phyloP scores from a whole-genome alignment of 2,329 filamentous ascomycete genomes.

The Colletotrichum chrysophilum region DNA sequence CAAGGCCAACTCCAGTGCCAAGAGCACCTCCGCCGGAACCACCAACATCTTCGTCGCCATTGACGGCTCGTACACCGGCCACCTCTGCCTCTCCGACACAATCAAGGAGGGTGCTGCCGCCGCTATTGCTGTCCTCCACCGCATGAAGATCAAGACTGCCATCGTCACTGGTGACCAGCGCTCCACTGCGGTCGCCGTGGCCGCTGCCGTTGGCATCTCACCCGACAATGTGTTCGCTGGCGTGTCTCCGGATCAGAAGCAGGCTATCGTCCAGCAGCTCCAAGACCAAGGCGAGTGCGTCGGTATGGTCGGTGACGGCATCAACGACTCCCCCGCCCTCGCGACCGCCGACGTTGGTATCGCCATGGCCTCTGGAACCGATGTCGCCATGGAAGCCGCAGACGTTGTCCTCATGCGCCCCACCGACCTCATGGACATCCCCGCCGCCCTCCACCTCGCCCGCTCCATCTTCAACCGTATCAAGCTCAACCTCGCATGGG shows the following conservation, averaged over 20 bases:
- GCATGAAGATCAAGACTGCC: slow-evolving; percentile 84
- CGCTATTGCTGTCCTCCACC: slow-evolving; percentile 79
- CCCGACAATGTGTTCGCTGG: slow-evolving; percentile 79
- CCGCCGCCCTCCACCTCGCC: slow-evolving; percentile 81
- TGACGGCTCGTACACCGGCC: slow-evolving; percentile 79
- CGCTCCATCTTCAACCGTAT: slow-evolving; percentile 89
- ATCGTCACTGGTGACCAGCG: slow-evolving; percentile 94
- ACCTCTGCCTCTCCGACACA: slow-evolving; percentile 84
- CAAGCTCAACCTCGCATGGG: slow-evolving; percentile 92
- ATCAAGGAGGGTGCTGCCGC: slow-evolving; percentile 88
- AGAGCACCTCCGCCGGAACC: slow-evolving; percentile 65
- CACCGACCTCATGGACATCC: slow-evolving; percentile 91
- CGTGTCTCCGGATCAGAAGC: slow-evolving; percentile 92
- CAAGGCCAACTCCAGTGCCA: slow-evolving; percentile 39
- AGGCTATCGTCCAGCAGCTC: slow-evolving; percentile 79
- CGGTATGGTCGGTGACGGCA: slow-evolving; percentile 97
- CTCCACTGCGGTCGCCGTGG: slow-evolving; percentile 84
- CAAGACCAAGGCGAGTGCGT: slow-evolving; percentile 79
- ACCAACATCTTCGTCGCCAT: slow-evolving; percentile 94
- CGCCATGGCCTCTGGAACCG: slow-evolving; percentile 88
- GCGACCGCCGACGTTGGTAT: slow-evolving; percentile 94
- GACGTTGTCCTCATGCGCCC: slow-evolving; percentile 96
- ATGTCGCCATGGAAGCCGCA: slow-evolving; percentile 97
- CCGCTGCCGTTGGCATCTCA: slow-evolving; percentile 80
- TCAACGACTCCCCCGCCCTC: slow-evolving; percentile 96